phyloP scores from a whole-genome alignment of 2,329 filamentous ascomycete species.

The Sporothrix dimorphospora region DNA sequence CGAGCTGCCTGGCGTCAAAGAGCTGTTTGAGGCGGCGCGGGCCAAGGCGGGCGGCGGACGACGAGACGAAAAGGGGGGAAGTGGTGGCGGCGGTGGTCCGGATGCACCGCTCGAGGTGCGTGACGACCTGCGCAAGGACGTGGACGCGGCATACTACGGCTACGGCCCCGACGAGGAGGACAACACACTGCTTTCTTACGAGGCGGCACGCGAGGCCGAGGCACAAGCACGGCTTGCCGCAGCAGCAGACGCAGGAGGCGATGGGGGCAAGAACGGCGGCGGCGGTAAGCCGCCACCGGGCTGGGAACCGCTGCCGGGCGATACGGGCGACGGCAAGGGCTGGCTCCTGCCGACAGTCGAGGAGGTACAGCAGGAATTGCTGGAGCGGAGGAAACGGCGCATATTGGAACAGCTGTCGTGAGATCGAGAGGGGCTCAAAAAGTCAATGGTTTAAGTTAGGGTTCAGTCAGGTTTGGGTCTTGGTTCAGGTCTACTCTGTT shows the following conservation, averaged over 20 bases:
- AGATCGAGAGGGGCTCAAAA: not conserved
- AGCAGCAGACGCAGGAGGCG: conserved; percentile 44
- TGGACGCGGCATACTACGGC: conserved; percentile 95
- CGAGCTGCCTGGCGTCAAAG: conserved; percentile 92
- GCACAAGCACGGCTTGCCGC: conserved; percentile 70
- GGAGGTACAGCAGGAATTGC: conserved; percentile 90
- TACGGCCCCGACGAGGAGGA: conserved; percentile 94
- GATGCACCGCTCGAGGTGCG: conserved; percentile 61
- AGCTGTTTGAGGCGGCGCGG: conserved; percentile 83
- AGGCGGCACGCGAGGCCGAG: conserved; percentile 80
- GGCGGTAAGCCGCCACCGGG: conserved; percentile 62
- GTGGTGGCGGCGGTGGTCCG: not conserved
- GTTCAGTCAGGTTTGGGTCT: not conserved
- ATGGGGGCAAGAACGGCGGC: conserved; percentile 42
- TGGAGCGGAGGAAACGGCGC: conserved; percentile 81
- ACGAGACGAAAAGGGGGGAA: conserved; percentile 37
- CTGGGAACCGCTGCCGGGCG: conserved; percentile 87
- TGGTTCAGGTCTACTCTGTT: not conserved
- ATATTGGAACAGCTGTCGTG: conserved; percentile 70
- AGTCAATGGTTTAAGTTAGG: no score
- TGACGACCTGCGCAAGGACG: conserved; percentile 71
- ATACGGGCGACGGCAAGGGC: conserved; percentile 76
- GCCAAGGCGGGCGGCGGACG: conserved; percentile 44
- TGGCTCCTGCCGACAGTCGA: conserved; percentile 87
- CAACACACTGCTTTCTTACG: conserved; percentile 76